These are phyloP conservation scores for Pleurotus sapidus DNA, from an alignment of 768 basidiomycete species.

Conservation along the genomic window DNA sequence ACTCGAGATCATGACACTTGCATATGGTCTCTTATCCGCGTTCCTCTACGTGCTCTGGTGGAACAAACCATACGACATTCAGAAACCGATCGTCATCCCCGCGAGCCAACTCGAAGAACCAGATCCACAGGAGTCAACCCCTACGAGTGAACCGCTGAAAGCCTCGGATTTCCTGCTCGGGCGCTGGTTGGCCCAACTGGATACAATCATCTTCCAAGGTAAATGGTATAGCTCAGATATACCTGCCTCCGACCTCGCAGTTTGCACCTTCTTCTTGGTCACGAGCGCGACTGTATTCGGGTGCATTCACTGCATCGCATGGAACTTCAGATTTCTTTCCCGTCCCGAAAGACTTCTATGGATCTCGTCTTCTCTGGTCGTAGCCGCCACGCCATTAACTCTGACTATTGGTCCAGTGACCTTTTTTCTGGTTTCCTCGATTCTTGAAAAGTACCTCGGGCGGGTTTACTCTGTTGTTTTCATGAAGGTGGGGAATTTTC, in stretches of 20 bases:
- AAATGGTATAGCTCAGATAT: background rate
- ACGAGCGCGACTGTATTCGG: constrained; percentile 18
- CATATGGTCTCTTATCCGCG: constrained; percentile 26
- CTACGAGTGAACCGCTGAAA: background rate
- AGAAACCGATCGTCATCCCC: constrained; percentile 14
- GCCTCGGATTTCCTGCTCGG: background rate
- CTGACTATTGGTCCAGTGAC: background rate
- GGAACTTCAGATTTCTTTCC: constrained; percentile 23
- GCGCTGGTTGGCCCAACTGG: background rate
- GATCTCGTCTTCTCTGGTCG: constrained; percentile 15
- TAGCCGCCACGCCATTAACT: constrained; percentile 10
- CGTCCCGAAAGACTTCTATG: constrained; percentile 17
- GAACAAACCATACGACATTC: constrained; percentile 35
- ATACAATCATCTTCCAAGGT: background rate
- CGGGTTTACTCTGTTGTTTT: no score
- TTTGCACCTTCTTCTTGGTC: background rate
- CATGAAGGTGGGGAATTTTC: background rate
- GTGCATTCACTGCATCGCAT: constrained; percentile 22
- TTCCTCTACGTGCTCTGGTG: constrained; percentile 32
- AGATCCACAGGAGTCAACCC: background rate
- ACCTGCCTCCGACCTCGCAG: background rate
- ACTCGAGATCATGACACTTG: constrained; percentile 33
- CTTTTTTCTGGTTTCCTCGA: no score
- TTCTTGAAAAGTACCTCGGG: no score
- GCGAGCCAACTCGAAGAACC: background rate